phyloP scores from a whole-genome alignment of 257 asterid genomes.

The Cruciata laevipes region DNA sequence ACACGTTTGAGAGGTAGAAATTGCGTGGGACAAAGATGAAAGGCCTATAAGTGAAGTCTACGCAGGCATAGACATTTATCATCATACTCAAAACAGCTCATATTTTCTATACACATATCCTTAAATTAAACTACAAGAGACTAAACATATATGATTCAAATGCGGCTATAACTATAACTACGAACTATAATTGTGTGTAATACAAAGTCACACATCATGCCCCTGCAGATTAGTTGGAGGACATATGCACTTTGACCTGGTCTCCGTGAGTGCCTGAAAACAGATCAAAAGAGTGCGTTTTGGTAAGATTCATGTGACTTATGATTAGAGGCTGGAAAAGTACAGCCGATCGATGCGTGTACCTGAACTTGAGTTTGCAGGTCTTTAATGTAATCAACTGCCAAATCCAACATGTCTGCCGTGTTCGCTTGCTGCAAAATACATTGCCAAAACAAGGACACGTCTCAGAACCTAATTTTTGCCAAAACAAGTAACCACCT shows the following conservation, averaged over 20 bases:
- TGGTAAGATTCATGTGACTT: slow-evolving; percentile 37
- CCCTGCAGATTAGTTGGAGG: slow-evolving; percentile 14
- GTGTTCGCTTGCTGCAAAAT: slow-evolving; percentile 74
- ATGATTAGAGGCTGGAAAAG: not conserved
- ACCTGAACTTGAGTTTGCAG: slow-evolving; percentile 73
- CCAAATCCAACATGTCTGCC: slow-evolving; percentile 86
- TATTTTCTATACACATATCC: too few species aligned
- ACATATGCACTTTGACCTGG: slow-evolving; percentile 59
- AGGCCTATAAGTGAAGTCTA: not conserved
- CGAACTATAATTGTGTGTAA: not conserved
- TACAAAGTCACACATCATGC: slow-evolving; percentile 7
- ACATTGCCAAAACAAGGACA: not conserved
- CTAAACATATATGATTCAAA: not conserved
- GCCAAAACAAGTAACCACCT: not conserved
- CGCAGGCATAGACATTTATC: not conserved
- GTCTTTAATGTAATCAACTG: slow-evolving; percentile 78
- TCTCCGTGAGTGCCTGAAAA: slow-evolving; percentile 54
- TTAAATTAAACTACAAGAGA: not conserved
- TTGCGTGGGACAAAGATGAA: too few species aligned
- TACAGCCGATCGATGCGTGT: slow-evolving; percentile 12
- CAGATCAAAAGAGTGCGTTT: slow-evolving; percentile 2
- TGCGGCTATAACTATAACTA: slow-evolving; percentile 12
- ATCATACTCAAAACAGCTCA: not conserved
- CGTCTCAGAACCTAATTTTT: not conserved
- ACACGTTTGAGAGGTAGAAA: not conserved